Percentiles rank a stretch among this genome's conserved stretches.
Conservation (phyloP, 2,329 filamentous ascomycete species). For the Pyrenophora seminiperda region DNA sequence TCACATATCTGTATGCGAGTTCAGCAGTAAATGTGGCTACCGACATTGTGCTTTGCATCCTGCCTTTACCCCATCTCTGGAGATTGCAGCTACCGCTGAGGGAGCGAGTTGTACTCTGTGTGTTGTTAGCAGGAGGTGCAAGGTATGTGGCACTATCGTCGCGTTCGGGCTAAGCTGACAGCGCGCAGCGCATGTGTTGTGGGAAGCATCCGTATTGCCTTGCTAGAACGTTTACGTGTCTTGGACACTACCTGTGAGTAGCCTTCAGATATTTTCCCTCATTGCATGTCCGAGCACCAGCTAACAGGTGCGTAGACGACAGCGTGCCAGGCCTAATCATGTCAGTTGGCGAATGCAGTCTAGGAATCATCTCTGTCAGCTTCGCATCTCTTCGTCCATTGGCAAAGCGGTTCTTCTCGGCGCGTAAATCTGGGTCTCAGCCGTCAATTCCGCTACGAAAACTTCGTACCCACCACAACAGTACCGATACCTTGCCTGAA, state of each 20-base stretch:
- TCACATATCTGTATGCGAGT: slow-evolving; percentile 35
- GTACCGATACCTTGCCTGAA: neutral
- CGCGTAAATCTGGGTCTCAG: neutral
- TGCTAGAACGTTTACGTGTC: slow-evolving; percentile 23
- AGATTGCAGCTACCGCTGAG: slow-evolving; percentile 32
- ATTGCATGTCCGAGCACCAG: neutral
- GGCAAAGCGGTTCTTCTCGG: slow-evolving; percentile 25
- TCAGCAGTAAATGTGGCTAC: slow-evolving; percentile 32
- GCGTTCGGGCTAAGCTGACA: neutral
- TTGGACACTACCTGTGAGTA: slow-evolving; percentile 35
- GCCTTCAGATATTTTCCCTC: no score
- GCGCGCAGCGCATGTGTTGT: slow-evolving; percentile 30
- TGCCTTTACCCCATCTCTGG: slow-evolving; percentile 37
- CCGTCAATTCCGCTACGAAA: slow-evolving; percentile 2
- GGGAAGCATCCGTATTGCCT: slow-evolving; percentile 29
- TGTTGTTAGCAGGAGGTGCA: slow-evolving; percentile 33
- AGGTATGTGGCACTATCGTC: slow-evolving; percentile 21
- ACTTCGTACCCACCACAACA: slow-evolving; percentile 2
- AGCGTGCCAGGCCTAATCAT: slow-evolving; percentile 30
- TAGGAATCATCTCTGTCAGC: slow-evolving; percentile 38
- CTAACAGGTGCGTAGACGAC: slow-evolving; percentile 17
- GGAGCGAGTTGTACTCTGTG: slow-evolving; percentile 34
- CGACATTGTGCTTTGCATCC: slow-evolving; percentile 30
- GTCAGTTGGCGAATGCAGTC: slow-evolving; percentile 36
- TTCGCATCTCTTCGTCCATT: slow-evolving; percentile 36